Percentiles rank a stretch among this genome's conserved stretches.
These are phyloP conservation scores for Nicotiana otophora DNA, from an alignment of 257 asterid genomes.

Conservation along the genomic window DNA sequence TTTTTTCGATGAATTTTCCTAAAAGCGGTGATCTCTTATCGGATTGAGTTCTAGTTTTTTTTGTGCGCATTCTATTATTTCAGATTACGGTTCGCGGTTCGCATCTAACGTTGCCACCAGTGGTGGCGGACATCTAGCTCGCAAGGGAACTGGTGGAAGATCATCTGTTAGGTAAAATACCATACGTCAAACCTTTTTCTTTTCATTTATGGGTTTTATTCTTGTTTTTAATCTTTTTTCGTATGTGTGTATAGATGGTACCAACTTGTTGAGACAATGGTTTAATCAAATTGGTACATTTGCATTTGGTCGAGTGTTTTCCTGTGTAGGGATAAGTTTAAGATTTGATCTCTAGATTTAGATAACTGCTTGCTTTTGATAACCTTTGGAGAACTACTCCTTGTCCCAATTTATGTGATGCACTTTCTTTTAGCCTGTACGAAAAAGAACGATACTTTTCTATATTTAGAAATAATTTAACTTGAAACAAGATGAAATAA, in stretches of 20 bases:
- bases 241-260: background rate
- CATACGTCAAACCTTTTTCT: constrained; percentile 12
- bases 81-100: constrained; percentile 63
- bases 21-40: background rate
- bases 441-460: too few relatives aligned
- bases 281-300: background rate
- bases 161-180: constrained; percentile 78
- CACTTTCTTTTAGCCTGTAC: too few relatives aligned
- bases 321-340: background rate
- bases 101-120: constrained; percentile 65
- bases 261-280: background rate
- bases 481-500: too few relatives aligned
- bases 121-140: constrained; percentile 79
- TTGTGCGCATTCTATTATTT: constrained; percentile 13
- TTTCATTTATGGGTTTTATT: background rate
- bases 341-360: constrained; percentile 1
- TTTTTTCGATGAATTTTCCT: background rate
- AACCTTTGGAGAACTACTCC: too few relatives aligned
- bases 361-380: background rate
- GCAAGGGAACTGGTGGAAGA: constrained; percentile 99
- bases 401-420: too few relatives aligned
- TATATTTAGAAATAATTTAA: too few relatives aligned
- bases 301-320: background rate
- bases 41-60: background rate
- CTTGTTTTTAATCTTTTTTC: background rate